Percentiles rank a stretch among this genome's conserved stretches.
phyloP scores from a whole-genome alignment of 176 grass and related monocot genomes.

The Eleusine indica region DNA sequence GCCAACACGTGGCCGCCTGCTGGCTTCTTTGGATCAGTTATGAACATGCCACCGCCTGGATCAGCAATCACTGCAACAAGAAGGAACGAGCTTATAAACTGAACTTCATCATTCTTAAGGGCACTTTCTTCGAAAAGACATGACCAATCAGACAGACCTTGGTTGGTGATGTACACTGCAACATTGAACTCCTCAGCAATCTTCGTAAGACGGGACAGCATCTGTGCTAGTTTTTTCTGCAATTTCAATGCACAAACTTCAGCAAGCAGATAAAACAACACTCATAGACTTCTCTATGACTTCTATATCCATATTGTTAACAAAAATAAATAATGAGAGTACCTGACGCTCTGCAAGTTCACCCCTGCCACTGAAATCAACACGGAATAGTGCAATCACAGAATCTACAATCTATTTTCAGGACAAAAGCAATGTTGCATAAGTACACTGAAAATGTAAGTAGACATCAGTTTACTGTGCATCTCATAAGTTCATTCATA shows the following conservation, averaged over 20 bases:
- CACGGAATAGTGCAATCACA: slow-evolving; percentile 78
- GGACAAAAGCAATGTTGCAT: slow-evolving; percentile 17
- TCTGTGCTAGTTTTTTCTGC: slow-evolving; percentile 94
- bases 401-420: slow-evolving; percentile 82
- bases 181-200: slow-evolving; percentile 97
- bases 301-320: background rate
- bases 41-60: slow-evolving; percentile 81
- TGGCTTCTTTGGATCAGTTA: slow-evolving; percentile 89
- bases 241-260: slow-evolving; percentile 32
- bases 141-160: slow-evolving; percentile 46
- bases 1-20: slow-evolving; percentile 82
- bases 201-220: slow-evolving; percentile 87
- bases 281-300: slow-evolving; percentile 4
- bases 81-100: slow-evolving; percentile 4
- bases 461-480: background rate
- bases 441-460: slow-evolving; percentile 1
- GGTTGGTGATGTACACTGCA: slow-evolving; percentile 96
- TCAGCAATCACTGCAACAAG: slow-evolving; percentile 77
- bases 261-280: slow-evolving; percentile 23
- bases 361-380: slow-evolving; percentile 80
- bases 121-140: slow-evolving; percentile 6
- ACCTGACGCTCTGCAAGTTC: slow-evolving; percentile 88
- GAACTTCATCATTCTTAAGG: background rate
- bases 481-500: slow-evolving; percentile 20
- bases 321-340: slow-evolving; percentile 4